phyloP scores from a whole-genome alignment of 768 basidiomycete genomes.

The Tephrocybe sp. region DNA sequence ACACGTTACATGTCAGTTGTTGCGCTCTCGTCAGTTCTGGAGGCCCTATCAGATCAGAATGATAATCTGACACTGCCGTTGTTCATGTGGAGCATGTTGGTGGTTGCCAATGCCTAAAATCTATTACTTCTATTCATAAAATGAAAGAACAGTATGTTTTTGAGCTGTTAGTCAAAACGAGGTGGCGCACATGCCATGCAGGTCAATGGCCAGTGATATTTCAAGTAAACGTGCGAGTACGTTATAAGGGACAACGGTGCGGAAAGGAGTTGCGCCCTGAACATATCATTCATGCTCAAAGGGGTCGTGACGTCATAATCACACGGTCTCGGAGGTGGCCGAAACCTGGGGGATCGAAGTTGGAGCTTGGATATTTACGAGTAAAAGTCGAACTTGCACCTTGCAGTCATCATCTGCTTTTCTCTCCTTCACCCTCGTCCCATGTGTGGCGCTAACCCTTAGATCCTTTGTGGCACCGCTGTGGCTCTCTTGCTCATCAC shows the following conservation, averaged over 20 bases:
- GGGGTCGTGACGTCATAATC: conserved; percentile 30
- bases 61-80: conserved; percentile 97
- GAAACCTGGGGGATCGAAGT: conserved; percentile 1
- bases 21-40: conserved; percentile 68
- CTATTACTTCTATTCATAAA: no score
- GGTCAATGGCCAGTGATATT: background rate
- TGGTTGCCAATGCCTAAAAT: conserved; percentile 45
- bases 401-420: background rate
- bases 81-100: conserved; percentile 90
- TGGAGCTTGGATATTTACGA: conserved; percentile 6
- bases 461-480: no score
- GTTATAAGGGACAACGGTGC: no score
- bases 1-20: conserved; percentile 63
- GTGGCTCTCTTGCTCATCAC: no score
- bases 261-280: no score
- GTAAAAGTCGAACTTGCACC: background rate
- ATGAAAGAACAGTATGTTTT: no score
- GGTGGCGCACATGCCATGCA: conserved; percentile 8
- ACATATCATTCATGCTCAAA: background rate
- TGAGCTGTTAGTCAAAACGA: background rate
- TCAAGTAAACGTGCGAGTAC: no score
- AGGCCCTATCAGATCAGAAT: conserved; percentile 93
- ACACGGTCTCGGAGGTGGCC: conserved; percentile 22
- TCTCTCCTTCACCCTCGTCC: no score
- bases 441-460: no score